Evolutionary conservation across 192 early-diverging fungal genomes (phyloP), one percentile per base, ranked within the genome.

Genomic region (Coemansia sp.): DNA sequence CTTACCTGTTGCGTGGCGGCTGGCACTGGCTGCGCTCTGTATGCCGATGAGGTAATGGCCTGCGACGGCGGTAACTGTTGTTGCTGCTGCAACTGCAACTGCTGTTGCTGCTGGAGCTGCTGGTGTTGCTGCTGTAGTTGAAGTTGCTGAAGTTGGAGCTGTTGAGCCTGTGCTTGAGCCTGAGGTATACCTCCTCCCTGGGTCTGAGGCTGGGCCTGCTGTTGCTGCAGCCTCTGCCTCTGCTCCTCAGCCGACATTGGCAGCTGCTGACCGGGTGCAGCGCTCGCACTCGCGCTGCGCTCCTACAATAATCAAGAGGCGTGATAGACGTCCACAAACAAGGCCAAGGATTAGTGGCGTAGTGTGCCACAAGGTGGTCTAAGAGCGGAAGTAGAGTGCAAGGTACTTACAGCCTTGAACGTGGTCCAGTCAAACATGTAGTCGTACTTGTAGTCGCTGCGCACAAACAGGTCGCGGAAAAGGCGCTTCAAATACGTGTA

Each of bases 401-500:
- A 27, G 66, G 53, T 31, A 72, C 75, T 77, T 77, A 77, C 75
- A 6, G 74, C 79, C 62, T 77, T 82, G 62, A 77, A 82, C 1
- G 74, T 86, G 54, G 91, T 95, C 93, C 93, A 95, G 79, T 94
- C 94, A 85, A 94, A 94, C 45, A 93, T 88, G 83, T 94, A 92
- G 77, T 94, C 93, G 67, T 93, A 92, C 70, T 92, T 88, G 77
- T 87, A 91, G 36, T 90, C 92, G 73, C 92, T 88, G 54, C 91
- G 87, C 29, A 92, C 85, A 86, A 93, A 93, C 50, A 96, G 74
- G 61, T 93, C 92, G 59, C 89, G 85, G 86, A 96, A 94, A 31
- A 96, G 84, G 46, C 91, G 89, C 70, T 91, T 89, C n/a, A 96
- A 83, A 69, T 93, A 96, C 31, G 85, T 85, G 77, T 96, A 96